Conservation (phyloP, 371 early-diverging fungal species). For the Mucor saturninus region DNA sequence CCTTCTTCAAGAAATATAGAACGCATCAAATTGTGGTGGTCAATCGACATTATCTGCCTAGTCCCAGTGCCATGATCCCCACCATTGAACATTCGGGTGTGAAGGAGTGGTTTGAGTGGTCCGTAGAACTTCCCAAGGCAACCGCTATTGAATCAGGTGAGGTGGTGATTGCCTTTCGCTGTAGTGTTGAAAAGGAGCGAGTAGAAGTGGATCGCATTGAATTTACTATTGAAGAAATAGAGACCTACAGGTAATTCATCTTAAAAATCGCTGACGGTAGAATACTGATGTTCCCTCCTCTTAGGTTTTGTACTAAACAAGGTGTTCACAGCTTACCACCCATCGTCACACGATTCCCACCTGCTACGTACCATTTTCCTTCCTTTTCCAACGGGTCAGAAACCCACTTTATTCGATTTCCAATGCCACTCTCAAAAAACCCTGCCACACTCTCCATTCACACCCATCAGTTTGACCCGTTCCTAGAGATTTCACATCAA, state of each 20-base stretch:
- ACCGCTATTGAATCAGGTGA: slow-evolving; percentile 50
- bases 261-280: neutral
- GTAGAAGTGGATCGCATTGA: slow-evolving; percentile 45
- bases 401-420: slow-evolving; percentile 49
- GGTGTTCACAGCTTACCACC: slow-evolving; percentile 47
- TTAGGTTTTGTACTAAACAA: slow-evolving; percentile 43
- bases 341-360: slow-evolving; percentile 38
- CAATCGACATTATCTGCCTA: slow-evolving; percentile 48
- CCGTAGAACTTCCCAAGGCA: slow-evolving; percentile 50
- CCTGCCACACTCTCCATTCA: slow-evolving; percentile 32
- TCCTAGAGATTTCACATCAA: slow-evolving; percentile 48
- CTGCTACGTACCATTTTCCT: slow-evolving; percentile 41
- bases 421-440: slow-evolving; percentile 29
- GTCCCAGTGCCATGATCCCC: slow-evolving; percentile 52
- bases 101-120: slow-evolving; percentile 55
- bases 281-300: no score
- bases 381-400: slow-evolving; percentile 42
- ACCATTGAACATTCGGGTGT: slow-evolving; percentile 38
- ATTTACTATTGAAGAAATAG: slow-evolving; percentile 43
- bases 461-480: slow-evolving; percentile 47
- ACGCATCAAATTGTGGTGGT: slow-evolving; percentile 40
- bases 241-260: slow-evolving; percentile 44
- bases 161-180: slow-evolving; percentile 42
- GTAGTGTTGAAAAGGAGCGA: slow-evolving; percentile 52
- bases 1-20: slow-evolving; percentile 48